These are phyloP conservation scores for Dimocarpus longan DNA, from an alignment of 345 rosid genomes.

Conservation along the genomic window DNA sequence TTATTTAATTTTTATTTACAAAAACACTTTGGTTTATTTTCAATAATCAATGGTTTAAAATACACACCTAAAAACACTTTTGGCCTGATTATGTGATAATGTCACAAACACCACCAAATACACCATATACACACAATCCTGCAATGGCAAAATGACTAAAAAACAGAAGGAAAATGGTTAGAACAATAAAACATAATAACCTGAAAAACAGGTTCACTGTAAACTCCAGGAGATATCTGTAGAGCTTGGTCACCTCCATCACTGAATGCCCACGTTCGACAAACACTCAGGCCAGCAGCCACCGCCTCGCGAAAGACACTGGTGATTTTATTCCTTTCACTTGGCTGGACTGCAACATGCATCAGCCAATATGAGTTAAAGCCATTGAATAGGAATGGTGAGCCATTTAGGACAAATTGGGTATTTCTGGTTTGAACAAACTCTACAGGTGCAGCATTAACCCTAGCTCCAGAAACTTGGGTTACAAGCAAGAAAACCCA, in stretches of 20 bases:
- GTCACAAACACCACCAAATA: too few relatives aligned
- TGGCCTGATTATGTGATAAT: too few relatives aligned
- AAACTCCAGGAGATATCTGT: conserved; percentile 45
- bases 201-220: conserved; percentile 43
- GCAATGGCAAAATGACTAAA: background rate
- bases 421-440: conserved; percentile 35
- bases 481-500: conserved; percentile 12
- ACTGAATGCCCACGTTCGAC: conserved; percentile 56
- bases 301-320: conserved; percentile 38
- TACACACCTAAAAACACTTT: too few relatives aligned
- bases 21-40: too few relatives aligned
- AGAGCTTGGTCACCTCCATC: conserved; percentile 45
- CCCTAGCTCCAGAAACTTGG: conserved; percentile 5
- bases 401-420: conserved; percentile 36
- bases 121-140: background rate
- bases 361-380: conserved; percentile 61
- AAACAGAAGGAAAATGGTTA: background rate
- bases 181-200: conserved; percentile 7
- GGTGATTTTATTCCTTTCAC: conserved; percentile 31
- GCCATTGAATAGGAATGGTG: conserved; percentile 49
- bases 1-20: background rate
- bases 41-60: too few relatives aligned
- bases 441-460: conserved; percentile 12
- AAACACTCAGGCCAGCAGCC: conserved; percentile 40
- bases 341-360: conserved; percentile 34